phyloP scores from a whole-genome alignment of 2,329 filamentous ascomycete genomes.

The Diaporthe destruens region DNA sequence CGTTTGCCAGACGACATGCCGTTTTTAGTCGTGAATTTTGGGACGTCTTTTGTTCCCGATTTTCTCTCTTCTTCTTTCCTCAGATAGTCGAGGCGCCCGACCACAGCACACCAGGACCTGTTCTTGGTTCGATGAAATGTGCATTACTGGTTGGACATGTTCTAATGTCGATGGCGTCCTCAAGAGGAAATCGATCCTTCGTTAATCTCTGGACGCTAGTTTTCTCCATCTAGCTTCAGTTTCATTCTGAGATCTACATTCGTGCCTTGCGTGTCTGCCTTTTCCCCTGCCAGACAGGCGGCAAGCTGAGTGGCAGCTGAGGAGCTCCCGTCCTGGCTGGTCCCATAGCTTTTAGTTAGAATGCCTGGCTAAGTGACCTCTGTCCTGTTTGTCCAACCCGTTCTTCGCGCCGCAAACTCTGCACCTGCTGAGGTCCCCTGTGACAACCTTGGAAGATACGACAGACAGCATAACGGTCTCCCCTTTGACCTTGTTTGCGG shows the following conservation, averaged over 20 bases:
- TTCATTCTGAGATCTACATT: slow-evolving; percentile 72
- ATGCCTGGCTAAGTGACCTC: neutral
- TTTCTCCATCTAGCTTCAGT: slow-evolving; percentile 63
- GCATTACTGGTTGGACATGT: slow-evolving; percentile 45
- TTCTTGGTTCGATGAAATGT: slow-evolving; percentile 47
- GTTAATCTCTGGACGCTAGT: slow-evolving; percentile 68
- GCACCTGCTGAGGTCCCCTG: neutral
- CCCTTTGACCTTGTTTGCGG: neutral
- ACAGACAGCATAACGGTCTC: neutral
- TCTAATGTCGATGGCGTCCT: slow-evolving; percentile 52
- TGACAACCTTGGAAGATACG: neutral
- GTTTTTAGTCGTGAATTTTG: slow-evolving; percentile 32
- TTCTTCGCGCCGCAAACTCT: neutral
- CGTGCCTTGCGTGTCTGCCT: slow-evolving; percentile 12
- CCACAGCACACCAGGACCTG: slow-evolving; percentile 46
- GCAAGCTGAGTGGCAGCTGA: neutral
- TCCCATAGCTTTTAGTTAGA: neutral
- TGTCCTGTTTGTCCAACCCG: neutral
- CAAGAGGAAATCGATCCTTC: slow-evolving; percentile 66
- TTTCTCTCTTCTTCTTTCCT: slow-evolving; percentile 51
- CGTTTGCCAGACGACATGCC: slow-evolving; percentile 31
- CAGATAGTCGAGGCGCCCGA: slow-evolving; percentile 66
- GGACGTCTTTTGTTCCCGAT: slow-evolving; percentile 12
- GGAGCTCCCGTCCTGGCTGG: no score
- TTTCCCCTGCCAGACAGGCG: neutral